Base-by-base conservation (phyloP, 208 protist species). In the Leishmania guyanensis region DNA sequence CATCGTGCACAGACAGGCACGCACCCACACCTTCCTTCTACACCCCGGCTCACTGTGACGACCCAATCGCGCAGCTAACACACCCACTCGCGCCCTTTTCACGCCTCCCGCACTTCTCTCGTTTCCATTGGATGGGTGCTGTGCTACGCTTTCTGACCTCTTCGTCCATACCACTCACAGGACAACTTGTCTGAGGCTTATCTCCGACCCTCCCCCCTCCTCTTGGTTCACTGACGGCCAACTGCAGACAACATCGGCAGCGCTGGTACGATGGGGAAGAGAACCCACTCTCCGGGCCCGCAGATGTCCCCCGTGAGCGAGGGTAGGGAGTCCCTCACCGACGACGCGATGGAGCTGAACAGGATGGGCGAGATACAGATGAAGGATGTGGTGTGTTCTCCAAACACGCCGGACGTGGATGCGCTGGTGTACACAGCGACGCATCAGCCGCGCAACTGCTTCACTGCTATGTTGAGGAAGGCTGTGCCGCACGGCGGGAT, bases 401-500 rank as follows among this genome's bases (percentile, higher is more conserved):
- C 60, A 39, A 58, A 9, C 26, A 39, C n/a, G 53, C 33, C n/a
- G 72, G 53, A 36, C 16, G 26, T 9, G 72, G 56, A 78, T 39
- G 39, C 66, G 29, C 29, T 33, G 72, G 43, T 46, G 22, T 5
- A 22, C 46, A 50, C 46, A 50, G 43, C 72, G 16, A 17, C 4
- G 22, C 91, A 89, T 83, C 79, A 82, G 62, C 88, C 91, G 1
- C 75, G 53, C n/a, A 88, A 86, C 81, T 14, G 65, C 39, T 77
- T 92, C 66, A 78, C 76, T 64, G 75, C 69, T 10, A 39, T 83
- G n/a, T 78, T 92, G 66, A 92, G 90, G 80, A 74, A 73, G 58
- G 29, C 93, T 43, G 88, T 97, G 53, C 93, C 93, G 5, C 89
- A 95, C 84, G 93, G 94, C 69, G 93, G 92, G 48, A 71, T 77